Evolutionary conservation across 805 yeast genomes (phyloP), one percentile per base, ranked within the genome.

Genomic region (Kluyveromyces starmeri): DNA sequence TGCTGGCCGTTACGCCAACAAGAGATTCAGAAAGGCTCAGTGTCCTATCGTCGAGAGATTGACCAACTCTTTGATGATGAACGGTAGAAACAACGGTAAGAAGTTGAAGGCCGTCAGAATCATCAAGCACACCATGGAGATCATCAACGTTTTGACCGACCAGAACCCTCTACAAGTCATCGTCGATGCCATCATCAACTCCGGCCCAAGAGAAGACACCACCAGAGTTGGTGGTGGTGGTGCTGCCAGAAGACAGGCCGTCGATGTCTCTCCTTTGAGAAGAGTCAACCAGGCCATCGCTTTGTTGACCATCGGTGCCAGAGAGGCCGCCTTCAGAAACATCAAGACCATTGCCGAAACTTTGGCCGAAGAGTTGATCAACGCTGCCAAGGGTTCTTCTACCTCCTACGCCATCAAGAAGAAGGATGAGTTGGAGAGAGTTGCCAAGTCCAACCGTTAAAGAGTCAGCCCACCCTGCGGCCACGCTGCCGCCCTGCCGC

Each of bases 351-450:
- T 92, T 71, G 94, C 98, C 66, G 99, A 92, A 76, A 92, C 98
- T 75, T 83, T 92, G 68, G 97, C 99, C 67, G 99, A 92, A 78
- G 99, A 92, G 80, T 83, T 92, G 71, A 94, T 92, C 71, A 92
- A 92, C 79, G 99, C 99, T 63, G 98, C 94, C 65, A 92, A 92
- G 82, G 97, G 97, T 73, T 92, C 98, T 62, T 88, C 99, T 56
- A 94, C 96, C 70, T 92, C 98, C 65, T 94, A 88, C 71, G 98
- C 98, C 62, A 94, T 92, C 78, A 92, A 92, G 94, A 92, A 92
- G 98, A 92, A 92, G 95, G 99, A 92, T 72, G 99, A 92, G 81
- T 83, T 92, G 71, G 99, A 92, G 82, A 95, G 99, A 83, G 99
- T 92, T 72, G 99, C 99, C 69, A 92, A 92, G 77, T 89, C 98